A percentile compares a stretch with the other conserved stretches of the same genome.
These are phyloP conservation scores for Lenzites betulinus DNA, from an alignment of 768 basidiomycete species.

Conservation along the genomic window DNA sequence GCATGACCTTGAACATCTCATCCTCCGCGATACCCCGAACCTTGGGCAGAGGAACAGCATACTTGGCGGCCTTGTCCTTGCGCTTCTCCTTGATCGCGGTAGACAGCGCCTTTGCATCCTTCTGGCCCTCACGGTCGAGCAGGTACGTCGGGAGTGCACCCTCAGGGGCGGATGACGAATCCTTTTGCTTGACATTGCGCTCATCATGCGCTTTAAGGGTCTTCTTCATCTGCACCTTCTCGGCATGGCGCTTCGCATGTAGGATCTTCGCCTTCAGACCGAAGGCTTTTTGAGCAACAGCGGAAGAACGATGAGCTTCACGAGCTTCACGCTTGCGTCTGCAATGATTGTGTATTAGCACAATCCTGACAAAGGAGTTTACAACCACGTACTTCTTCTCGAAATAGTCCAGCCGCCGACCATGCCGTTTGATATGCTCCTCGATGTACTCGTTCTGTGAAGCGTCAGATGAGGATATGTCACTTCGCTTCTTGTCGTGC, in stretches of 20 bases:
- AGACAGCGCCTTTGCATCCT: slow-evolving; percentile 95
- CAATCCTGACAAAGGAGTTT: background rate
- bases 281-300: slow-evolving; percentile 88
- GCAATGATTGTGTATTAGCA: background rate
- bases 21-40: slow-evolving; percentile 98
- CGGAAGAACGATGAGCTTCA: slow-evolving; percentile 74
- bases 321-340: slow-evolving; percentile 87
- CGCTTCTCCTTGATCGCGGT: slow-evolving; percentile 97
- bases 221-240: slow-evolving; percentile 99
- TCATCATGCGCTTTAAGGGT: slow-evolving; percentile 99
- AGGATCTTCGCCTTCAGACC: slow-evolving; percentile 98
- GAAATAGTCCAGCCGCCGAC: slow-evolving; percentile 92
- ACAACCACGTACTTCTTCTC: slow-evolving; percentile 77
- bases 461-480: background rate
- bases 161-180: slow-evolving; percentile 79
- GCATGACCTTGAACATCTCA: slow-evolving; percentile 99
- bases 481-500: background rate
- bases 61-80: slow-evolving; percentile 99
- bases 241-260: slow-evolving; percentile 92
- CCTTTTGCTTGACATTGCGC: slow-evolving; percentile 94
- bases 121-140: slow-evolving; percentile 96
- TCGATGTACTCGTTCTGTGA: slow-evolving; percentile 97
- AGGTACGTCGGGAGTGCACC: slow-evolving; percentile 94
- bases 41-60: slow-evolving; percentile 94
- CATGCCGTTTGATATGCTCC: slow-evolving; percentile 97